phyloP scores from a whole-genome alignment of 768 basidiomycete genomes.

The Lactarius hengduanensis region DNA sequence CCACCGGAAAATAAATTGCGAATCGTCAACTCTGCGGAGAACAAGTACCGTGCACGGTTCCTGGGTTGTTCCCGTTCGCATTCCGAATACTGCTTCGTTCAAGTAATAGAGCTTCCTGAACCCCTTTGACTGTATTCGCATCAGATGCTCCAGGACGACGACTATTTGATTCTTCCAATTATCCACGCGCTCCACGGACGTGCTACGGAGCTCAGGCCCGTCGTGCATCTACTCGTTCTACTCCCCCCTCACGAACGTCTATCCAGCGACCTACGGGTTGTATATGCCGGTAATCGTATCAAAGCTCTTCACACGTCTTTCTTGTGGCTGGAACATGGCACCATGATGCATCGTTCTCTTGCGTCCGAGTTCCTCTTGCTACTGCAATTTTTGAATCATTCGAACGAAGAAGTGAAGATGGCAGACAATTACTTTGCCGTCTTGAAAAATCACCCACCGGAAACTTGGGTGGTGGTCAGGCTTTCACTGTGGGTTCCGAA shows the following conservation, averaged over 20 bases:
- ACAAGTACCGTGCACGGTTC: slow-evolving; percentile 59
- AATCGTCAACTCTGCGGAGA: slow-evolving; percentile 56
- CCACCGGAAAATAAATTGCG: slow-evolving; percentile 39
- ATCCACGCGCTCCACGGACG: slow-evolving; percentile 50
- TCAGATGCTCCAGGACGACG: slow-evolving; percentile 54
- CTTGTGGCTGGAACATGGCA: slow-evolving; percentile 67
- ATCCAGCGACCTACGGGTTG: slow-evolving; percentile 49
- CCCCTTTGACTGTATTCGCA: background rate
- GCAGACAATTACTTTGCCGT: slow-evolving; percentile 71
- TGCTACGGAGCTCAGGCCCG: slow-evolving; percentile 33
- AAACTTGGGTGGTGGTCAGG: slow-evolving; percentile 55
- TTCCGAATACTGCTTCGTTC: slow-evolving; percentile 61
- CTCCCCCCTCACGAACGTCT: slow-evolving; percentile 59
- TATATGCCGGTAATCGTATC: slow-evolving; percentile 35
- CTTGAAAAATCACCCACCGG: slow-evolving; percentile 52
- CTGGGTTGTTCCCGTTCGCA: slow-evolving; percentile 51
- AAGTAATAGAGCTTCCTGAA: slow-evolving; percentile 39
- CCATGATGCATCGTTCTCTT: slow-evolving; percentile 47
- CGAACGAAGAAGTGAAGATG: slow-evolving; percentile 56
- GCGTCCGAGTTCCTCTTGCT: slow-evolving; percentile 50
- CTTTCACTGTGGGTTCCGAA: slow-evolving; percentile 60
- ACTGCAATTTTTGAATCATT: slow-evolving; percentile 43
- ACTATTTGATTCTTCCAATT: slow-evolving; percentile 58
- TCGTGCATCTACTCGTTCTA: slow-evolving; percentile 47
- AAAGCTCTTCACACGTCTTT: slow-evolving; percentile 50